Percentiles rank a stretch among this genome's conserved stretches.
Evolutionary conservation across 2,329 filamentous ascomycete genomes (phyloP).

Genomic region (Diaporthe destruens): DNA sequence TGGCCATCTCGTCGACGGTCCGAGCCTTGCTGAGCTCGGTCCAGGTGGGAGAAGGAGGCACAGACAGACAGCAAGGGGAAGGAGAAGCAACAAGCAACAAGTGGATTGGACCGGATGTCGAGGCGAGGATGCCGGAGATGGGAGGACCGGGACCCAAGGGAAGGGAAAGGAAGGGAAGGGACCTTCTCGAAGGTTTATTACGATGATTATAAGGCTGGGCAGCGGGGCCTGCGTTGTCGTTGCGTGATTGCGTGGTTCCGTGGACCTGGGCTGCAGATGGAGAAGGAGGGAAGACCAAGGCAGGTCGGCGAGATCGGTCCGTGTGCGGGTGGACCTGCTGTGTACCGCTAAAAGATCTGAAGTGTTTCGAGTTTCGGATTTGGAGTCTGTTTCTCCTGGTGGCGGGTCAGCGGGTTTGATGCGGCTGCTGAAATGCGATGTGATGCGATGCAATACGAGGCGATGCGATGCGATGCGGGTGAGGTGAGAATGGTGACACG

Average conservation of each 20-base stretch:
- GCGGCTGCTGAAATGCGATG: too few relatives aligned
- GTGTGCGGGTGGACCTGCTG: too few relatives aligned
- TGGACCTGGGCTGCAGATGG: conserved; percentile 20
- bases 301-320: conserved; percentile 30
- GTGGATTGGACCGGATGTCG: not conserved
- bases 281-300: not conserved
- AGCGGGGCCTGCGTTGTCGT: conserved; percentile 24
- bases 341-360: conserved; percentile 22
- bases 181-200: conserved; percentile 23
- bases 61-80: too few relatives aligned
- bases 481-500: not conserved
- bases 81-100: not conserved
- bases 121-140: not conserved
- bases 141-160: too few relatives aligned
- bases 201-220: conserved; percentile 15
- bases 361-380: conserved; percentile 40
- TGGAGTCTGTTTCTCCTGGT: conserved; percentile 25
- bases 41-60: not conserved
- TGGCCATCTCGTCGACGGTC: conserved; percentile 37
- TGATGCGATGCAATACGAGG: too few relatives aligned
- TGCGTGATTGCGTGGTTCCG: not conserved
- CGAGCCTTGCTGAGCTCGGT: conserved; percentile 38
- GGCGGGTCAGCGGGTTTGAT: too few relatives aligned
- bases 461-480: not conserved
- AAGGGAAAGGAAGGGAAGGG: not conserved